Conservation (phyloP, 495 filamentous ascomycete species). For the Annulohypoxylon bovei region DNA sequence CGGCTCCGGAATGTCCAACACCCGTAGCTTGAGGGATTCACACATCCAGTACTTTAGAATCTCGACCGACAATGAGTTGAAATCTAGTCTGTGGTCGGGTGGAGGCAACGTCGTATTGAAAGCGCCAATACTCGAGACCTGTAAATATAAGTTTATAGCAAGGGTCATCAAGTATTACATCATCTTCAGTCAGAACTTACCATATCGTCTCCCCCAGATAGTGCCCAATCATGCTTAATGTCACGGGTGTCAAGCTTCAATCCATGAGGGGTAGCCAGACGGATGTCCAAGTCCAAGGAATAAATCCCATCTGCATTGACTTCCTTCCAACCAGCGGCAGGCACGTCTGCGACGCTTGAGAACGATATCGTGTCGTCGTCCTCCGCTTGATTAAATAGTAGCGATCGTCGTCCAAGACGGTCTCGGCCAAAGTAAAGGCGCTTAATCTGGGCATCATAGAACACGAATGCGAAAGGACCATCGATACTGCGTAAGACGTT, state of each 20-base stretch:
- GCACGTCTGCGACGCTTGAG: slow-evolving; percentile 76
- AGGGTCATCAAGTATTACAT: slow-evolving; percentile 26
- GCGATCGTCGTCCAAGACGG: slow-evolving; percentile 83
- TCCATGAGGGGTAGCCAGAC: slow-evolving; percentile 51
- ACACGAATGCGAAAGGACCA: slow-evolving; percentile 93
- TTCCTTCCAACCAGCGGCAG: slow-evolving; percentile 71
- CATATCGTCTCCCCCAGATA: slow-evolving; percentile 35
- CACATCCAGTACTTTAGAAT: slow-evolving; percentile 67
- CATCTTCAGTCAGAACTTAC: slow-evolving; percentile 38
- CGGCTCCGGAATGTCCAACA: slow-evolving; percentile 73
- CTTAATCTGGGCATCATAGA: slow-evolving; percentile 70
- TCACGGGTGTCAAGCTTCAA: slow-evolving; percentile 32
- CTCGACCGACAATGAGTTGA: slow-evolving; percentile 63
- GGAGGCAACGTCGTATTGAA: slow-evolving; percentile 67
- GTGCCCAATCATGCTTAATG: slow-evolving; percentile 33
- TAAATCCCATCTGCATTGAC: slow-evolving; percentile 85
- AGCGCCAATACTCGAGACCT: slow-evolving; percentile 67
- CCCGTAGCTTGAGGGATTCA: slow-evolving; percentile 71
- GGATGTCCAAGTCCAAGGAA: slow-evolving; percentile 62
- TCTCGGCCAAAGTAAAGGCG: slow-evolving; percentile 84
- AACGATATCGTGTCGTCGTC: slow-evolving; percentile 65
- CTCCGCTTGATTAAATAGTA: slow-evolving; percentile 65
- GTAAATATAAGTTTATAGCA: slow-evolving; percentile 54
- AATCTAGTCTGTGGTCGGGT: slow-evolving; percentile 51
- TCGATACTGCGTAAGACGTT: slow-evolving; percentile 70